Base-by-base conservation (phyloP, 371 early-diverging fungal species). In the Circinella umbellata region DNA sequence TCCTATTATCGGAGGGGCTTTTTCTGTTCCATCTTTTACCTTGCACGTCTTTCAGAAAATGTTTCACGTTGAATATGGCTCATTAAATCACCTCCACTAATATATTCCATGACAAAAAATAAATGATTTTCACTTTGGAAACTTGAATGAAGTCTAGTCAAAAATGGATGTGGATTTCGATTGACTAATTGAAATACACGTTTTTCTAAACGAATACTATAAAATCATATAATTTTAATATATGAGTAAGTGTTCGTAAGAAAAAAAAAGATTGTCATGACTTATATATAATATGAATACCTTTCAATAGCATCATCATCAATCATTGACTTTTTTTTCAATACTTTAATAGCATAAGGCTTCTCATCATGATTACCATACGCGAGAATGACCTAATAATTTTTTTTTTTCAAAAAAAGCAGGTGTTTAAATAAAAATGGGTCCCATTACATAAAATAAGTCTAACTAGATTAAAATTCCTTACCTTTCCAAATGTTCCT, bases 31-130 rank as follows among this genome's bases (percentile, higher is more conserved):
- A 0, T 42, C 42, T 42, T 73, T 64, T 80, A 82, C 85, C 91
- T 95, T 66, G 97, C 95, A 65, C 94, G 89, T 53, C 91, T 80
- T 80, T 96, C 95, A 42, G 92, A 87, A 76, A 96, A 95, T 75
- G 91, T 89, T 63, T 92, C 89, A 63, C 92, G 88, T 76, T 92
- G 96, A 61, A 96, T 97, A 74, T 96, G 97, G 86, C 94, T 94
- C 96, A 99, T 98, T 76, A 99, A 83, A 83, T 99, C 99, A 66
- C 99, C 99, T 69, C 99, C 99, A 34, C 89, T 87, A 8, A 99
- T 92, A 84, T 97, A 99, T 74, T 99, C 99, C 98, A 99, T 98
- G 34, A 99, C 98, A 80, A 99, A 96, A 82, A 94, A 98, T 46
- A 99, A 85, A 62, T 97, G 89, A 49, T 92, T 92, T 53, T 95